A percentile compares a stretch with the other conserved stretches of the same genome.
phyloP scores from a whole-genome alignment of 371 early-diverging fungal genomes.

The Mucor saturninus region DNA sequence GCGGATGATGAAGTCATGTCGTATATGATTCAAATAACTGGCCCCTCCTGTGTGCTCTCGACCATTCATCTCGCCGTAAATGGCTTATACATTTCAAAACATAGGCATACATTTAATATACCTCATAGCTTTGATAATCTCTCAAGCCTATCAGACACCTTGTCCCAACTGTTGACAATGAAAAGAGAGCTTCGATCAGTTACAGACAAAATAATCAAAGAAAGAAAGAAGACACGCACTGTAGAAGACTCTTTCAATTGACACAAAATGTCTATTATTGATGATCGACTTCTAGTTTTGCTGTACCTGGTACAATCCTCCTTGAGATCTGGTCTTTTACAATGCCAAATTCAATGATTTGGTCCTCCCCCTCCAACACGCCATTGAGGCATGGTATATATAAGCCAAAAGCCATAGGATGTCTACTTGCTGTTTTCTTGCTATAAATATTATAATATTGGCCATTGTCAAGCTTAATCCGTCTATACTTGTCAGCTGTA shows the following conservation, averaged over 20 bases:
- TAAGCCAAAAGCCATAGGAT: too few relatives aligned
- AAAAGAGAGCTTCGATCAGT: constrained; percentile 21
- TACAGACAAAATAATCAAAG: constrained; percentile 24
- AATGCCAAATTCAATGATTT: too few relatives aligned
- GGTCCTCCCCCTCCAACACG: too few relatives aligned
- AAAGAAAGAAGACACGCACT: constrained; percentile 1
- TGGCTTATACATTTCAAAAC: constrained; percentile 25
- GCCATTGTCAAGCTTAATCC: too few relatives aligned
- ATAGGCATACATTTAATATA: constrained; percentile 23
- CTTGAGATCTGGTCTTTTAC: too few relatives aligned
- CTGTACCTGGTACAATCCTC: too few relatives aligned
- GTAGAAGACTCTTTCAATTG: constrained; percentile 27
- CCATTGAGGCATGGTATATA: too few relatives aligned
- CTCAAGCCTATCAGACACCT: constrained; percentile 11
- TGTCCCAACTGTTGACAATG: constrained; percentile 23
- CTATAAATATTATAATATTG: too few relatives aligned
- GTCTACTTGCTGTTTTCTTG: too few relatives aligned
- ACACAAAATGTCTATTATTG: too few relatives aligned
- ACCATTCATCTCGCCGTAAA: constrained; percentile 27
- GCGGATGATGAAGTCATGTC: constrained; percentile 15
- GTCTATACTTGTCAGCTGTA: too few relatives aligned
- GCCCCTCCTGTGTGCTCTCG: constrained; percentile 24
- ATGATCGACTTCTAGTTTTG: too few relatives aligned
- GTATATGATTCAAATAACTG: constrained; percentile 26
- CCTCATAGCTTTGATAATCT: constrained; percentile 18